Evolutionary conservation across 164 flowering plant genomes (phyloP).

Genomic region (Stephania yunnanensis): DNA sequence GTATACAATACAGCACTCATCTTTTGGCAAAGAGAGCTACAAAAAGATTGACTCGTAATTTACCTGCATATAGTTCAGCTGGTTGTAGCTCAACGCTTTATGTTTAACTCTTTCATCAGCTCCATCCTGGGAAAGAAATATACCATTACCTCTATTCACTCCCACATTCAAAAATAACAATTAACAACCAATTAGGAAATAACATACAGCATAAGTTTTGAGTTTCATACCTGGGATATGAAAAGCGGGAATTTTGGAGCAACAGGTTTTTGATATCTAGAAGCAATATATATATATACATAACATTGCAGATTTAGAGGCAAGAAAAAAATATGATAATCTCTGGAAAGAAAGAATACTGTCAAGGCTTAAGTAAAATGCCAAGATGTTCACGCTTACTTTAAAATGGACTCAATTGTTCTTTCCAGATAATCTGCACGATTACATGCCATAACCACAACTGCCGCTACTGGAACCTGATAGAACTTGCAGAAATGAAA

Average conservation of each 20-base stretch:
- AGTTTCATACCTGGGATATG: constrained; percentile 72
- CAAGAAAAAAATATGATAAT: constrained; percentile 11
- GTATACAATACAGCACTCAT: background rate
- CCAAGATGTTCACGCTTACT: constrained; percentile 35
- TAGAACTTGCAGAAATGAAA: constrained; percentile 11
- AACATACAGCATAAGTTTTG: background rate
- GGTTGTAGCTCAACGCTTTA: constrained; percentile 73
- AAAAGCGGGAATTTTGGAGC: constrained; percentile 91
- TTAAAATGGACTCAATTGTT: constrained; percentile 74
- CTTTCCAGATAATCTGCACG: constrained; percentile 94
- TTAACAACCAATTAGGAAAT: constrained; percentile 3
- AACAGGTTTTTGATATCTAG: constrained; percentile 71
- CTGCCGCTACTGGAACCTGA: constrained; percentile 88
- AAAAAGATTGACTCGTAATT: background rate
- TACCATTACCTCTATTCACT: background rate
- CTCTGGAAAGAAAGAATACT: background rate
- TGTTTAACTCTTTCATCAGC: constrained; percentile 58
- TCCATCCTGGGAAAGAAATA: constrained; percentile 64
- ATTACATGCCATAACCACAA: constrained; percentile 96
- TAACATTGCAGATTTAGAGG: background rate
- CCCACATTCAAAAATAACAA: background rate
- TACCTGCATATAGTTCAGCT: constrained; percentile 94
- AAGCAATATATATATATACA: constrained; percentile 13
- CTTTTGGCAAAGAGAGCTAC: background rate
- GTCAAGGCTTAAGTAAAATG: constrained; percentile 4